These are phyloP conservation scores for Pyrus communis DNA, from an alignment of 306 rosid species.

Conservation along the genomic window DNA sequence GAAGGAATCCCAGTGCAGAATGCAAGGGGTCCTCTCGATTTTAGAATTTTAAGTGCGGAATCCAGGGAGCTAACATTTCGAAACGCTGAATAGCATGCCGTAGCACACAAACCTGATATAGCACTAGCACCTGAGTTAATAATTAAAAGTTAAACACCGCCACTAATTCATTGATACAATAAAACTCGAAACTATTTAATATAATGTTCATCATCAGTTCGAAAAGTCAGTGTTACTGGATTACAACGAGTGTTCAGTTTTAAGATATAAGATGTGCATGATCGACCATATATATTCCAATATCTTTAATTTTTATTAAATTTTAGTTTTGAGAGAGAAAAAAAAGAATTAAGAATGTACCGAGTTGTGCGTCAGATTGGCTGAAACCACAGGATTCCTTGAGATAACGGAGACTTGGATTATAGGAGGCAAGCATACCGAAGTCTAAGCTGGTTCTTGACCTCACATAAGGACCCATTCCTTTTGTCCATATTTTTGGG, in stretches of 20 bases:
- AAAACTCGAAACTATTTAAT: background rate
- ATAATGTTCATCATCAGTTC: too few relatives aligned
- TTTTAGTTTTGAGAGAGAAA: background rate
- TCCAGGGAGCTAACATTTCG: conserved; percentile 24
- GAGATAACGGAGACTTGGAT: background rate
- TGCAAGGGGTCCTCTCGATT: conserved; percentile 51
- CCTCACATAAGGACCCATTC: background rate
- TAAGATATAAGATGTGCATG: too few relatives aligned
- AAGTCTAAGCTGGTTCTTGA: background rate
- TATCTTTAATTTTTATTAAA: too few relatives aligned
- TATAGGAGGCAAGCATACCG: background rate
- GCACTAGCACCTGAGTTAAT: conserved; percentile 45
- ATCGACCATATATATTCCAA: too few relatives aligned
- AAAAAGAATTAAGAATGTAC: background rate
- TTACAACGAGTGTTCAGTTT: too few relatives aligned
- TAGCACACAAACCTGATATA: conserved; percentile 57
- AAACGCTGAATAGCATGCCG: conserved; percentile 50
- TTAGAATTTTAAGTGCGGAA: conserved; percentile 49
- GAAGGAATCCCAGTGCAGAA: conserved; percentile 62
- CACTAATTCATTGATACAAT: too few relatives aligned
- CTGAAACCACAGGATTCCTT: background rate
- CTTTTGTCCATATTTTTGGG: too few relatives aligned
- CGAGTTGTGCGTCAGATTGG: too few relatives aligned
- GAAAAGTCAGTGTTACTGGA: too few relatives aligned
- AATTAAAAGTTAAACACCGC: background rate